phyloP scores from a whole-genome alignment of 2,329 filamentous ascomycete genomes.

The Colletotrichum somersetense region DNA sequence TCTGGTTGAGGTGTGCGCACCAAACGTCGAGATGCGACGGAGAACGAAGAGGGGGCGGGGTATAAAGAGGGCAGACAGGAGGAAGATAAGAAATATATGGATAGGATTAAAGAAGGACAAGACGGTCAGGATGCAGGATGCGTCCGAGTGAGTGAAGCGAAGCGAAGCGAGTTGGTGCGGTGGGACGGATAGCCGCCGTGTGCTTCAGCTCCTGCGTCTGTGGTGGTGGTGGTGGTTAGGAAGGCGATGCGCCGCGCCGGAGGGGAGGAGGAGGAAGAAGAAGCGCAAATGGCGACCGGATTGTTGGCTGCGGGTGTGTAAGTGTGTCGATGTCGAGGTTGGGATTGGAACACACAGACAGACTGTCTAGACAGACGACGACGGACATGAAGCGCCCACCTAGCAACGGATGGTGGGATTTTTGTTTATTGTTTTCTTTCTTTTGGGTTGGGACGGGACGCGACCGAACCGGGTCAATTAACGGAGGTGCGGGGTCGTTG shows the following conservation, averaged over 20 bases:
- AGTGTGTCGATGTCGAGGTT: background rate
- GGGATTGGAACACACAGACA: too few species aligned
- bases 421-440: slow-evolving; percentile 51
- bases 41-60: slow-evolving; percentile 31
- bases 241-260: slow-evolving; percentile 26
- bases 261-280: background rate
- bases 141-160: slow-evolving; percentile 1
- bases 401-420: slow-evolving; percentile 46
- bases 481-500: slow-evolving; percentile 22
- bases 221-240: slow-evolving; percentile 28
- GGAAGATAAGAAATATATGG: background rate
- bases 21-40: slow-evolving; percentile 26
- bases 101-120: background rate
- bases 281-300: slow-evolving; percentile 11
- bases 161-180: too few species aligned
- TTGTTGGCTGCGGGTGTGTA: background rate
- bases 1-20: slow-evolving; percentile 36
- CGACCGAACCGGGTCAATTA: slow-evolving; percentile 27
- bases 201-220: background rate
- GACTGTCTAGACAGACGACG: background rate
- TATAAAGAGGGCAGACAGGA: slow-evolving; percentile 19
- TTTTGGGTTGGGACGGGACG: slow-evolving; percentile 12
- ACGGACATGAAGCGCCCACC: slow-evolving; percentile 32
- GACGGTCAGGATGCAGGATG: background rate
- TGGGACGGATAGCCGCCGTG: background rate